A percentile compares a stretch with the other conserved stretches of the same genome.
Evolutionary conservation across 352 stramenopile genomes (phyloP).

Genomic region (Pelagophyceae sp.): DNA sequence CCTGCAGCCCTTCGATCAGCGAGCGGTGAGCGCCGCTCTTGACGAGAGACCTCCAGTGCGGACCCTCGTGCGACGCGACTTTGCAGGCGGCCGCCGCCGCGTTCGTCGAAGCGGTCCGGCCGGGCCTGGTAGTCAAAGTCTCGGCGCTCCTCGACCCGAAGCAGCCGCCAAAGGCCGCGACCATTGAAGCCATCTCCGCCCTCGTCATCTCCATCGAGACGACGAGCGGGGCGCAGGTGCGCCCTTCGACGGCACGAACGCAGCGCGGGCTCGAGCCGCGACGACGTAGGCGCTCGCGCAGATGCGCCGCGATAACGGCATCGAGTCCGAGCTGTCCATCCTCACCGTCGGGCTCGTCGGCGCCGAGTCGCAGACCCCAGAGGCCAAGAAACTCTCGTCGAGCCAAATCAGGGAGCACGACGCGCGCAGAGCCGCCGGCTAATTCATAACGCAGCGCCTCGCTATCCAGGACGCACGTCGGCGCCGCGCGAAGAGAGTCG

Average conservation of each 20-base stretch:
- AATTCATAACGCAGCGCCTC: no score
- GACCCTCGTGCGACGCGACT: no score
- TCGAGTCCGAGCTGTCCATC: neutral
- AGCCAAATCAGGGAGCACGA: neutral
- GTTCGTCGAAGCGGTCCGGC: neutral
- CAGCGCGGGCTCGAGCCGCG: neutral
- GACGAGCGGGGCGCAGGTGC: neutral
- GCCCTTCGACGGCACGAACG: neutral
- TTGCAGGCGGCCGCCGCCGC: no score
- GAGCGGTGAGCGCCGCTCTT: neutral
- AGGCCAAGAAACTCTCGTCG: neutral
- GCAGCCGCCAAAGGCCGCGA: neutral
- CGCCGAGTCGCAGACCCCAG: neutral
- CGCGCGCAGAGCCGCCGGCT: no score
- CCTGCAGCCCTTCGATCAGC: neutral
- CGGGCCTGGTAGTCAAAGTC: neutral
- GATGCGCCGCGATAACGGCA: neutral
- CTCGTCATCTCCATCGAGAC: constrained; percentile 9
- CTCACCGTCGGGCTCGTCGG: neutral
- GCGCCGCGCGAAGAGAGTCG: no score
- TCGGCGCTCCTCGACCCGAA: neutral
- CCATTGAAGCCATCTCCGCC: neutral
- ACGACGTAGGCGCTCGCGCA: neutral
- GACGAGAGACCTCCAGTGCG: no score
- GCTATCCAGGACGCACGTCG: no score